Percentiles rank a stretch among this genome's conserved stretches.
phyloP scores from a whole-genome alignment of 2,329 filamentous ascomycete species.

The Scopulariopsis brevicaulis region DNA sequence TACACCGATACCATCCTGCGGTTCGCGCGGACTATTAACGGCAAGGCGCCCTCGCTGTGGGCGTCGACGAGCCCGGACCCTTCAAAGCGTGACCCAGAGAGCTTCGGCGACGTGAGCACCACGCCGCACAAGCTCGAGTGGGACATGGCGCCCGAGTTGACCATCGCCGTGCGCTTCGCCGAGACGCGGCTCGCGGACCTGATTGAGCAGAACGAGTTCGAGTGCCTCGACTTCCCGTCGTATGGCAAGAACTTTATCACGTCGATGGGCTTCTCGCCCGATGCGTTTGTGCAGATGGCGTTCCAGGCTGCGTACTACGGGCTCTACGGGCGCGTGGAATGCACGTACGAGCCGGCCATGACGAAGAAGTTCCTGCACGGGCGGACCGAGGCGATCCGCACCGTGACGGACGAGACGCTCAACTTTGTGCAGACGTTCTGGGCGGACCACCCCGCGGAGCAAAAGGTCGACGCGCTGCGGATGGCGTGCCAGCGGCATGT shows the following conservation, averaged over 20 bases:
- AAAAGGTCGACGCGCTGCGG: slow-evolving; percentile 77
- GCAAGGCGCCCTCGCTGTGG: slow-evolving; percentile 85
- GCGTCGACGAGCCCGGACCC: slow-evolving; percentile 84
- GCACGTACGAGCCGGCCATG: slow-evolving; percentile 97
- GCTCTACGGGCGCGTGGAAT: slow-evolving; percentile 85
- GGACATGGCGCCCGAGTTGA: slow-evolving; percentile 91
- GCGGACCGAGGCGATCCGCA: slow-evolving; percentile 84
- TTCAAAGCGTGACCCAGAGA: slow-evolving; percentile 78
- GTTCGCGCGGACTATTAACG: slow-evolving; percentile 92
- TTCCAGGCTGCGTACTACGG: slow-evolving; percentile 98
- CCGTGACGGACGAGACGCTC: slow-evolving; percentile 73
- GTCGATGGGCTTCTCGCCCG: slow-evolving; percentile 90
- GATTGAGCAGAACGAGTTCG: slow-evolving; percentile 93
- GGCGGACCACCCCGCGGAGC: slow-evolving; percentile 72
- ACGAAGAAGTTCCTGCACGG: slow-evolving; percentile 91
- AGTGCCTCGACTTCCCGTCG: slow-evolving; percentile 75
- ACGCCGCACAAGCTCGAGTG: slow-evolving; percentile 95
- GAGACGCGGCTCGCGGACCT: slow-evolving; percentile 90
- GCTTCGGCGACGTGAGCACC: slow-evolving; percentile 86
- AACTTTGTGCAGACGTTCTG: slow-evolving; percentile 90
- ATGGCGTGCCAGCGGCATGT: slow-evolving; percentile 78
- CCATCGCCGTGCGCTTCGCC: slow-evolving; percentile 84
- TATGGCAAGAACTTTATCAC: slow-evolving; percentile 99
- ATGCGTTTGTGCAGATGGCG: slow-evolving; percentile 97
- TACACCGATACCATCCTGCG: slow-evolving; percentile 97